Evolutionary conservation across 2,329 filamentous ascomycete genomes (phyloP).

Genomic region (Pyricularia grisea): DNA sequence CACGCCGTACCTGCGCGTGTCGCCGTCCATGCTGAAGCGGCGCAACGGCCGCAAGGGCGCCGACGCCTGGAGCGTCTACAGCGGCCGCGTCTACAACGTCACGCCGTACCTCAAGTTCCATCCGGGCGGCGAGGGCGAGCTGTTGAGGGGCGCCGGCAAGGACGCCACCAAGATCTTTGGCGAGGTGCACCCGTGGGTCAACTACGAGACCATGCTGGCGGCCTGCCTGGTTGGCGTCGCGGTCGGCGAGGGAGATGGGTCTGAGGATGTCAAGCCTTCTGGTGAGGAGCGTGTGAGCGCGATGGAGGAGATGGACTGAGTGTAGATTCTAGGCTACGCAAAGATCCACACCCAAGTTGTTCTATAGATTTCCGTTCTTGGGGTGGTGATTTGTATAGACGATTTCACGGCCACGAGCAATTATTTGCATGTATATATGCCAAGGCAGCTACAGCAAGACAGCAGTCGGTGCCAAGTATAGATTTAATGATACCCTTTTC

Average conservation of each 20-base stretch:
- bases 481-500: neutral
- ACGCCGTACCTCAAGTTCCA: slow-evolving; percentile 85
- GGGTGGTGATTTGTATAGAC: neutral
- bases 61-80: slow-evolving; percentile 84
- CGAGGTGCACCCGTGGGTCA: slow-evolving; percentile 63
- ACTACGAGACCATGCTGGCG: slow-evolving; percentile 60
- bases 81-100: slow-evolving; percentile 90
- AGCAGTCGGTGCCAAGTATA: neutral
- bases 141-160: slow-evolving; percentile 52
- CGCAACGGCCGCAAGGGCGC: slow-evolving; percentile 76
- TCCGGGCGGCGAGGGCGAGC: slow-evolving; percentile 72
- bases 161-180: slow-evolving; percentile 56
- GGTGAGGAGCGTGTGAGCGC: neutral
- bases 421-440: neutral
- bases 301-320: slow-evolving; percentile 54
- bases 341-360: neutral
- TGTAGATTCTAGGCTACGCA: neutral
- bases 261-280: slow-evolving; percentile 16
- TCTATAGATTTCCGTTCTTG: neutral
- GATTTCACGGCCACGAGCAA: neutral
- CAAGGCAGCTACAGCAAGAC: neutral
- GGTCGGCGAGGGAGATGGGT: slow-evolving; percentile 46
- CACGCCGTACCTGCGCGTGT: slow-evolving; percentile 59
- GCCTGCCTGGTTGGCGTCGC: slow-evolving; percentile 54
- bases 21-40: slow-evolving; percentile 67